phyloP scores from a whole-genome alignment of 192 early-diverging fungal species.

The Neocallimastix lanati region DNA sequence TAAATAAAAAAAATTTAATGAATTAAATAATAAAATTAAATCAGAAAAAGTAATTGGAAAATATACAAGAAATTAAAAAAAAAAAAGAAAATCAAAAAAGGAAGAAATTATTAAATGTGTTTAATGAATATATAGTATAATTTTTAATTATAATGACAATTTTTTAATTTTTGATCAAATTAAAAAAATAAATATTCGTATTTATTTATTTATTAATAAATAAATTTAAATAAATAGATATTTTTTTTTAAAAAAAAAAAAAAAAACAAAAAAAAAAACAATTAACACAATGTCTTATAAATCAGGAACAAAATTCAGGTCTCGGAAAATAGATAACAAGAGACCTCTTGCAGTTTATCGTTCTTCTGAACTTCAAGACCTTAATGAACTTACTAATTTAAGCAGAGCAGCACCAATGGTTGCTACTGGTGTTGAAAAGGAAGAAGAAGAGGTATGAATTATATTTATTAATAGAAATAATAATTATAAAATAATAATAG shows the following conservation, averaged over 20 bases:
- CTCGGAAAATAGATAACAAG: constrained; percentile 77
- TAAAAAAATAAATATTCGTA: not conserved
- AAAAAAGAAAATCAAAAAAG: too few species aligned
- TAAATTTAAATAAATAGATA: not conserved
- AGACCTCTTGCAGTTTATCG: constrained; percentile 63
- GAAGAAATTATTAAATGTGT: too few species aligned
- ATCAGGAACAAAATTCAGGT: constrained; percentile 28
- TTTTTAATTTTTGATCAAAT: not conserved
- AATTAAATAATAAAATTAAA: too few species aligned
- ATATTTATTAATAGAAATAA: not conserved
- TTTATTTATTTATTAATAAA: not conserved
- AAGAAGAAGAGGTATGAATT: constrained; percentile 71
- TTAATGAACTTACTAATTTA: constrained; percentile 53
- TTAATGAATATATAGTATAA: not conserved
- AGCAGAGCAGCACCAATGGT: constrained; percentile 44
- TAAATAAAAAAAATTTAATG: too few species aligned
- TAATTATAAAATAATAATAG: too few species aligned
- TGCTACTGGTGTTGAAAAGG: constrained; percentile 93
- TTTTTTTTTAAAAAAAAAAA: not conserved
- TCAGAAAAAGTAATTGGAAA: too few species aligned
- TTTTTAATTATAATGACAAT: not conserved
- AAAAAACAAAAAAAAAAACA: not conserved
- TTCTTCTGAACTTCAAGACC: constrained; percentile 62
- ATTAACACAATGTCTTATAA: not conserved
- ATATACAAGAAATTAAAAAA: too few species aligned